These are phyloP conservation scores for Backusella sp. DNA, from an alignment of 192 early-diverging fungal genomes.

Conservation along the genomic window DNA sequence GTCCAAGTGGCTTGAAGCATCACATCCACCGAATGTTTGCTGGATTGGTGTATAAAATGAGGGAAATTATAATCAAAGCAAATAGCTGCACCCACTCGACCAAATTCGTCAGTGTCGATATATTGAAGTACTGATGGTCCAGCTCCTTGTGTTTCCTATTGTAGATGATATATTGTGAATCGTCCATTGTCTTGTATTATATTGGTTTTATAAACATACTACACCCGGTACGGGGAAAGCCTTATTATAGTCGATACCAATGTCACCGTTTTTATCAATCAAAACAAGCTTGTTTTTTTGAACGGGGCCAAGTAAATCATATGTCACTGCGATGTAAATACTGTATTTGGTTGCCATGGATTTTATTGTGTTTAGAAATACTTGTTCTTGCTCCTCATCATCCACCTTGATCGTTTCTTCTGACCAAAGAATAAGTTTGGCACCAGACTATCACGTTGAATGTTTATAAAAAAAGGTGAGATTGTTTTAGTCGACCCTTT, in stretches of 20 bases:
- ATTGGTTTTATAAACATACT: constrained; percentile 1
- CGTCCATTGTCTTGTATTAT: background rate
- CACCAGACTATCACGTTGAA: constrained; percentile 7
- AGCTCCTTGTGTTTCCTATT: constrained; percentile 25
- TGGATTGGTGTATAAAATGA: constrained; percentile 40
- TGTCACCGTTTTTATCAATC: constrained; percentile 28
- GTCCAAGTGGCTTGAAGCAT: constrained; percentile 49
- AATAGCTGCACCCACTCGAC: constrained; percentile 39
- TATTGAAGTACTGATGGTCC: constrained; percentile 36
- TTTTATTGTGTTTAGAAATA: background rate
- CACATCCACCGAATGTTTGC: constrained; percentile 40
- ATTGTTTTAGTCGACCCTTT: too few species aligned
- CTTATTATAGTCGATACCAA: constrained; percentile 43
- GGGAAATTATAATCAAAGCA: constrained; percentile 51
- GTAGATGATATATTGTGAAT: too few species aligned
- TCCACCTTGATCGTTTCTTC: constrained; percentile 4
- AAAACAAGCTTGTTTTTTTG: constrained; percentile 42
- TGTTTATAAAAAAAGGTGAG: too few species aligned
- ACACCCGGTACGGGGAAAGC: constrained; percentile 44
- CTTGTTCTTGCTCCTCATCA: background rate
- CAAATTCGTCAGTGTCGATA: constrained; percentile 36
- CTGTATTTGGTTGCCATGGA: background rate
- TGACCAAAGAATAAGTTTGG: constrained; percentile 20
- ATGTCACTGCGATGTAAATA: constrained; percentile 6
- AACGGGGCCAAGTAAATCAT: background rate